A percentile compares a stretch with the other conserved stretches of the same genome.
Evolutionary conservation across 2,329 filamentous ascomycete species (phyloP).

Genomic region (Stachybotrys chartarum): DNA sequence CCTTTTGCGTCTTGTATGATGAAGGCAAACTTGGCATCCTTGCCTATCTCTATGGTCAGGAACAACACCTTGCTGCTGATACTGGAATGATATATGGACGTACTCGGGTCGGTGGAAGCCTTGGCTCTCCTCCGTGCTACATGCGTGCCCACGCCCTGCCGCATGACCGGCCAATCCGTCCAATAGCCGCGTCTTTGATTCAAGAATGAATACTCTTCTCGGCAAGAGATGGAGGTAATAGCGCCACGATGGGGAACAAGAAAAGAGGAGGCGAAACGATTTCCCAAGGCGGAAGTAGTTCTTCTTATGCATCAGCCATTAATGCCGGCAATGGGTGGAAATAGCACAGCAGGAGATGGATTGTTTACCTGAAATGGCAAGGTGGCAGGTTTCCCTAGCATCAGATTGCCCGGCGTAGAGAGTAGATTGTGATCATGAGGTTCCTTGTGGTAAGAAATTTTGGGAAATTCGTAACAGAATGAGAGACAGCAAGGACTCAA

Average conservation of each 20-base stretch:
- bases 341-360: not conserved
- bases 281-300: conserved; percentile 7
- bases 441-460: not conserved
- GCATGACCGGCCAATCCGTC: not conserved
- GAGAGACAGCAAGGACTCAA: too few relatives aligned
- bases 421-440: not conserved
- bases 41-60: too few relatives aligned
- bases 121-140: too few relatives aligned
- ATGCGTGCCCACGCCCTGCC: not conserved
- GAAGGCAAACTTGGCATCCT: conserved; percentile 18
- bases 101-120: too few relatives aligned
- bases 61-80: too few relatives aligned
- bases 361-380: conserved; percentile 9
- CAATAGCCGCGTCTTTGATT: not conserved
- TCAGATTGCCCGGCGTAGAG: not conserved
- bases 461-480: too few relatives aligned
- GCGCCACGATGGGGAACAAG: not conserved
- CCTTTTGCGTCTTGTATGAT: conserved; percentile 14
- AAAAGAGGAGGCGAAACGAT: not conserved
- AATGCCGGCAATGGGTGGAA: not conserved
- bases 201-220: not conserved
- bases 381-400: conserved; percentile 1
- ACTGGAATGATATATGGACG: too few relatives aligned
- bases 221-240: not conserved
- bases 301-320: not conserved